A percentile compares a stretch with the other conserved stretches of the same genome.
phyloP scores from a whole-genome alignment of 208 protist species.

The Leishmania aethiopica region DNA sequence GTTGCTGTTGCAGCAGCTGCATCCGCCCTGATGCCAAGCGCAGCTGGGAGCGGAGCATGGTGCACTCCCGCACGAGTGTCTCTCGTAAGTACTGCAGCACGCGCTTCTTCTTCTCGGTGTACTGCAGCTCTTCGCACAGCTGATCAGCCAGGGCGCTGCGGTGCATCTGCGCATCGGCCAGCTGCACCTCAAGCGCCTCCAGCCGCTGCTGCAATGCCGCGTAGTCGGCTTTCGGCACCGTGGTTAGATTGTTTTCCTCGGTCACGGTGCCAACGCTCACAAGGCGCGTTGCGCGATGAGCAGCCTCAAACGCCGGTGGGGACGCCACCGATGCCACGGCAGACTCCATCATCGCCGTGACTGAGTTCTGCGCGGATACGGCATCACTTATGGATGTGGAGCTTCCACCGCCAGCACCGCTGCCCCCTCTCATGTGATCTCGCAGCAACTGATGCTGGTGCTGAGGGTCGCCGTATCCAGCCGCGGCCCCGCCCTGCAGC shows the following conservation, averaged over 20 bases:
- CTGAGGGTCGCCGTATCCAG: background rate
- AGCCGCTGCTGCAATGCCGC: constrained; percentile 36
- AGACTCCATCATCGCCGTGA: background rate
- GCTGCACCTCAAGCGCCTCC: constrained; percentile 50
- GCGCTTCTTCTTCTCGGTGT: constrained; percentile 53
- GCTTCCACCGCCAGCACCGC: background rate
- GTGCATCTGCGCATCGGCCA: constrained; percentile 54
- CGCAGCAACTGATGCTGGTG: constrained; percentile 12
- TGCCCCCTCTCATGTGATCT: constrained; percentile 13
- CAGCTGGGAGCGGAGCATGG: constrained; percentile 79
- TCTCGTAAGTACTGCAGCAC: constrained; percentile 85
- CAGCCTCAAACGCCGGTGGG: background rate
- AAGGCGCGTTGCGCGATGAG: constrained; percentile 41
- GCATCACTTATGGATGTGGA: constrained; percentile 2
- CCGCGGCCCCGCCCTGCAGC: background rate
- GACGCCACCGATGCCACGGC: background rate
- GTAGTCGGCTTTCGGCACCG: constrained; percentile 57
- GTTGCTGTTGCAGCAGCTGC: constrained; percentile 32
- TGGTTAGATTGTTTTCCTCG: constrained; percentile 64
- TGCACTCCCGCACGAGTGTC: constrained; percentile 83
- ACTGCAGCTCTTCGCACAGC: constrained; percentile 59
- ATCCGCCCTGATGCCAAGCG: constrained; percentile 50
- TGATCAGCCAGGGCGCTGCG: constrained; percentile 38
- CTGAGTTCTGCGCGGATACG: background rate
- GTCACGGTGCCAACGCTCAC: constrained; percentile 72